Evolutionary conservation across 345 rosid genomes (phyloP), one percentile per base, ranked within the genome.

Genomic region (Theobroma cacao): DNA sequence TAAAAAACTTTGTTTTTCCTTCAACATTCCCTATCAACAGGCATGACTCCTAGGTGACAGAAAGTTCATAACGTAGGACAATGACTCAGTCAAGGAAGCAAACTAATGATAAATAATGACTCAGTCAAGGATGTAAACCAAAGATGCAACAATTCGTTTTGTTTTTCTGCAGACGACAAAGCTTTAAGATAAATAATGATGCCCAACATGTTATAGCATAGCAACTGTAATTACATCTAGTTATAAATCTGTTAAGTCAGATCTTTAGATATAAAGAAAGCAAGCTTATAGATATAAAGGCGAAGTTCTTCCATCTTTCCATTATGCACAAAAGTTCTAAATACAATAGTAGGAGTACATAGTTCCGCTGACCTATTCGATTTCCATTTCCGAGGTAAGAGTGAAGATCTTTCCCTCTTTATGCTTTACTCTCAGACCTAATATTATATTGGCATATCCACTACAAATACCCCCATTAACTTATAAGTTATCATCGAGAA

Each of bases 401-500:
- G 26, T 59, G 64, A 79, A 80, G 60, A 77, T 40, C 75, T 78
- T 78, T n/a, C 66, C 76, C 83, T 76, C 81, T 71, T 75, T 68
- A 38, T 65, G 76, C 58, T 47, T 43, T 52, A 60, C 79, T 79
- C 75, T 30, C 64, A 72, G 66, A 12, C 58, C 68, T 78, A 72
- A 20, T 33, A 72, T 72, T 33, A 18, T 75, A 75, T 77, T 24
- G 55, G 80, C 73, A 55, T 58, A 67, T 36, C 34, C 79, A 70
- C 69, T 9, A 31, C 64, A 33, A n/a, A 67, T 18, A 79, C 45
- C 43, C 63, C 41, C 18, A 62, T 67, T 69, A 36, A 56, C 75
- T 87, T 77, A 89, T 76, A 85, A 73, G 43, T 73, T 30, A 36
- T 85, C 87, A 22, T 82, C 87, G 33, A 90, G 82, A 79, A 92